Conservation (phyloP, 805 yeast genomes). For the Saturnispora galanensis region DNA sequence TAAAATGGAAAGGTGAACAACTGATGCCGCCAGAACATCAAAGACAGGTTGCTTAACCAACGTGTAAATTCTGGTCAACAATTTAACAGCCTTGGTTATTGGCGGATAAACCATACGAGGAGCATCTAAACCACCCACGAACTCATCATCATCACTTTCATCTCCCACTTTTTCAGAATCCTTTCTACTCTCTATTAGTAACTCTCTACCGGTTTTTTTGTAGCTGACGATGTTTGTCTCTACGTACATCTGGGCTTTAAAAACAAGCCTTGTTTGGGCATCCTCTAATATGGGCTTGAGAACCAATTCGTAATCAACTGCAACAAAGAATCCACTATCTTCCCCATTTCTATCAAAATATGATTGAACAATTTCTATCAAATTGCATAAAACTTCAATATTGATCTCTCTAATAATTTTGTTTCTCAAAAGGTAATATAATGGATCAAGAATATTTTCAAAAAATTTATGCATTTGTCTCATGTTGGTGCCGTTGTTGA, state of each 20-base stretch:
- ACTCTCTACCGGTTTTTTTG: slow-evolving; percentile 57
- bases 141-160: background rate
- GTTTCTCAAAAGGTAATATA: slow-evolving; percentile 62
- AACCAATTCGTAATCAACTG: slow-evolving; percentile 45
- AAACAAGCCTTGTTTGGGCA: slow-evolving; percentile 70
- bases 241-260: slow-evolving; percentile 64
- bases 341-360: slow-evolving; percentile 52
- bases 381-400: slow-evolving; percentile 61
- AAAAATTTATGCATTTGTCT: slow-evolving; percentile 46
- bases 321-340: slow-evolving; percentile 13
- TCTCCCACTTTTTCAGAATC: background rate
- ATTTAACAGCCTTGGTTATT: slow-evolving; percentile 52
- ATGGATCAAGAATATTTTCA: slow-evolving; percentile 55
- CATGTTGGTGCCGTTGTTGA: slow-evolving; percentile 25
- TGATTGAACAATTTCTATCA: slow-evolving; percentile 58
- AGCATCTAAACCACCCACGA: slow-evolving; percentile 7
- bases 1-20: slow-evolving; percentile 65
- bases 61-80: slow-evolving; percentile 72
- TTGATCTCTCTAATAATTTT: slow-evolving; percentile 61
- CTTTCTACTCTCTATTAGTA: slow-evolving; percentile 43
- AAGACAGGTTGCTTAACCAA: slow-evolving; percentile 68
- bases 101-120: slow-evolving; percentile 47
- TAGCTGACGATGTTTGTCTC: slow-evolving; percentile 61
- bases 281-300: slow-evolving; percentile 67
- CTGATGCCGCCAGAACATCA: slow-evolving; percentile 81